Evolutionary conservation across 2,329 filamentous ascomycete genomes (phyloP).

Genomic region (Cyanodermella asteris): DNA sequence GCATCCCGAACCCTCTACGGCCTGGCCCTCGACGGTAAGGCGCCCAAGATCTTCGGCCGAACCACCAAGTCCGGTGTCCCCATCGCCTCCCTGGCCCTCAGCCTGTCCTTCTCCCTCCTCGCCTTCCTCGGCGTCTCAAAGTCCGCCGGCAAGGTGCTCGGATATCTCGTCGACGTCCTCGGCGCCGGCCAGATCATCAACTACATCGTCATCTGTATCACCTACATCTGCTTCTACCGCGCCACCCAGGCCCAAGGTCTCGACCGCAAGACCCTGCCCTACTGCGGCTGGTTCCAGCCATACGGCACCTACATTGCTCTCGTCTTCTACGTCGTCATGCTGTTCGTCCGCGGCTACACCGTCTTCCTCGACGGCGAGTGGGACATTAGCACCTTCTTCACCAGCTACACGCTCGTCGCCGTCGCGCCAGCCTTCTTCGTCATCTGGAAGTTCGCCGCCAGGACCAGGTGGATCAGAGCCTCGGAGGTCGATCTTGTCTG

Average conservation of each 20-base stretch:
- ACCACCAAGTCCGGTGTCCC: conserved; percentile 43
- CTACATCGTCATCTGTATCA: conserved; percentile 43
- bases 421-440: conserved; percentile 29
- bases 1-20: conserved; percentile 46
- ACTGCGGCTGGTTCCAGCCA: conserved; percentile 28
- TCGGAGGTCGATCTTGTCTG: no score
- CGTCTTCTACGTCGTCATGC: conserved; percentile 23
- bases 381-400: conserved; percentile 26
- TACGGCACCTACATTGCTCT: conserved; percentile 30
- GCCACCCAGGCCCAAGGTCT: conserved; percentile 27
- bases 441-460: no score
- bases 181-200: conserved; percentile 48
- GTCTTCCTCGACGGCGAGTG: conserved; percentile 28
- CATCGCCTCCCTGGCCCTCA: conserved; percentile 34
- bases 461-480: no score
- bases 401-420: conserved; percentile 36
- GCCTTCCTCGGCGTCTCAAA: conserved; percentile 45
- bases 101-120: conserved; percentile 38
- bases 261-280: conserved; percentile 24
- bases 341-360: conserved; percentile 36
- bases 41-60: conserved; percentile 34
- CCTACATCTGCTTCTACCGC: conserved; percentile 23
- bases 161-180: conserved; percentile 52
- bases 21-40: conserved; percentile 41
- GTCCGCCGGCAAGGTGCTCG: conserved; percentile 38